phyloP scores from a whole-genome alignment of 768 basidiomycete genomes.

The Boletus barrowsii region DNA sequence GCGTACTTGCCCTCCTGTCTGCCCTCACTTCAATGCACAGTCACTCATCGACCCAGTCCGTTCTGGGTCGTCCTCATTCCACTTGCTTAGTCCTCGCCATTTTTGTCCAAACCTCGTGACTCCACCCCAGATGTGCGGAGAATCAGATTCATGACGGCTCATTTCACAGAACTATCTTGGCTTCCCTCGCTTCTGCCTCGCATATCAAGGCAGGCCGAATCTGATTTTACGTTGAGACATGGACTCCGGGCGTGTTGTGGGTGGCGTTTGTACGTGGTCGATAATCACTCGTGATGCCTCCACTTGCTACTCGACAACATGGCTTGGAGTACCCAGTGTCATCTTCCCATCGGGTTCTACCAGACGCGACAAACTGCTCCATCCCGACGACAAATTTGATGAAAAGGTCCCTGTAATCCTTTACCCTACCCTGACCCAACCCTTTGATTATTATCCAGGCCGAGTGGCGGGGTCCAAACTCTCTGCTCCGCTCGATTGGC shows the following conservation, averaged over 20 bases:
- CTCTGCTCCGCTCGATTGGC: neutral
- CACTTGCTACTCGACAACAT: neutral
- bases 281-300: constrained; percentile 12
- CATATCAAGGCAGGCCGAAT: constrained; percentile 24
- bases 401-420: neutral
- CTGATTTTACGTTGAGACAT: constrained; percentile 18
- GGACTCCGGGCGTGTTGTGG: constrained; percentile 4
- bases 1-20: constrained; percentile 5
- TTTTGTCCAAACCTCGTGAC: constrained; percentile 17
- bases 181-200: constrained; percentile 22
- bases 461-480: neutral
- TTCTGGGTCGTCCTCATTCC: constrained; percentile 1
- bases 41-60: neutral
- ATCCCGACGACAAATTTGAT: neutral
- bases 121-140: constrained; percentile 29
- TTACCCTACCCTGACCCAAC: constrained; percentile 17
- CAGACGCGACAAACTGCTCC: neutral
- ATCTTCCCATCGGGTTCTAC: neutral
- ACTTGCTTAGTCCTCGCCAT: constrained; percentile 8
- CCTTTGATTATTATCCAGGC: constrained; percentile 1
- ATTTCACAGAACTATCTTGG: constrained; percentile 18
- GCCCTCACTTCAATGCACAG: neutral
- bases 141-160: constrained; percentile 21
- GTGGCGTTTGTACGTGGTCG: constrained; percentile 23
- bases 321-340: neutral